Evolutionary conservation across 2,329 filamentous ascomycete species (phyloP), one percentile per base, ranked within the genome.

Genomic region (Fusarium sp.): DNA sequence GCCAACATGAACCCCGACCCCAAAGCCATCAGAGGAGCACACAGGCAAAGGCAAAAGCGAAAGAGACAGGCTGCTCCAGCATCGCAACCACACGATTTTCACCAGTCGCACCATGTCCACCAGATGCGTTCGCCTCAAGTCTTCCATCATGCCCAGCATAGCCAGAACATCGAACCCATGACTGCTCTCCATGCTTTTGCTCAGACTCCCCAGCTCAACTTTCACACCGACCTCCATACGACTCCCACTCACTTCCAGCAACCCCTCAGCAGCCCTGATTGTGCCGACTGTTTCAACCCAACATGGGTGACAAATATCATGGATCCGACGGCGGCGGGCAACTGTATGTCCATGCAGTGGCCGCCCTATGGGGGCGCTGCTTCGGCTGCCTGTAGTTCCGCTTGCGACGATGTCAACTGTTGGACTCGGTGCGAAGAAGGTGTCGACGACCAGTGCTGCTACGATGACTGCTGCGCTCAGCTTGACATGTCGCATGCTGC

Each of bases 331-430:
- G 20, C 59, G 59, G 20, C 59, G 59, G 40, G 54, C 24, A 62
- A 70, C 50, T 68, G 64, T 58, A 74, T 76, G 63, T 61, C 71
- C 18, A 70, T 76, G 68, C 24, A 64, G 11, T 76, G 74, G 64
- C 62, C 74, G 64, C 61, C 68, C 8, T 77, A 77, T n/a, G 79
- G 79, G n/a, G 81, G 81, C 45, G 79, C 77, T 50, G 77, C 75
- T 13, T 81, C 82, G 20, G 76, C 79, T 57, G 79, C 80, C 35
- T 84, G 83, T 74, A 79, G 76, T 68, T 83, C 81, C 20, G 76
- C 80, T 14, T 85, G 83, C 62, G 81, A 64, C 20, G 69, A 69
- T 31, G 47, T 58, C 62, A 72, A 75, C 52, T 84, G 83, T 57
- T 75, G 77, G 42, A 82, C 80, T 71, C 76, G 84, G 50, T 84